Conservation (phyloP, 139 green algal genomes). For the Chlamydomonas schloesseri region DNA sequence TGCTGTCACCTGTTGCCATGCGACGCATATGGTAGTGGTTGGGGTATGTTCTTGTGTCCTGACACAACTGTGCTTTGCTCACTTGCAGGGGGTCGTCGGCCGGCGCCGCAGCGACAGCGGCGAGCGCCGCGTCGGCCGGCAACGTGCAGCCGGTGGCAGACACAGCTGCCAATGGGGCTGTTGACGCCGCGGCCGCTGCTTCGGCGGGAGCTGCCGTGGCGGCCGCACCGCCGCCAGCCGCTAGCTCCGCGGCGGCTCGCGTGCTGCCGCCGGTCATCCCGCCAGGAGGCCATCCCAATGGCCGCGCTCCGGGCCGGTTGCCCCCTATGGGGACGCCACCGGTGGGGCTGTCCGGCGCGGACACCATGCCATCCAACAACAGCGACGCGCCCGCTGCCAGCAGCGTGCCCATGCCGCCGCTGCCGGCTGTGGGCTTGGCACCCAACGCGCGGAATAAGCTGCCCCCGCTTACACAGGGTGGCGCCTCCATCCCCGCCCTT, state of each 20-base stretch:
- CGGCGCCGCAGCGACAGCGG: no score
- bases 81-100: no score
- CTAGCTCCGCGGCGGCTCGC: background rate
- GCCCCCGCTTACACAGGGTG: background rate
- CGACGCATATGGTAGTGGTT: no score
- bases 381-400: slow-evolving; percentile 34
- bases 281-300: no score
- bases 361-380: slow-evolving; percentile 35
- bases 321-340: slow-evolving; percentile 1
- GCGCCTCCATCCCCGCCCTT: background rate
- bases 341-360: background rate
- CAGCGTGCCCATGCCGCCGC: slow-evolving; percentile 23
- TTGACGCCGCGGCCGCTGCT: no score
- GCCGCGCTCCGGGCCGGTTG: background rate
- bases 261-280: background rate
- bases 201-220: background rate
- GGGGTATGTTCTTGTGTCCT: no score
- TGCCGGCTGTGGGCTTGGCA: background rate
- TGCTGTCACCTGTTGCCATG: no score
- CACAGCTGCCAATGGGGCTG: no score
- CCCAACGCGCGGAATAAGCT: background rate
- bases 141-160: no score
- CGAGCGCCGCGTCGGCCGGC: no score
- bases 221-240: background rate
- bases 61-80: no score